These are phyloP conservation scores for Saccharomyces hybrid DNA, from an alignment of 1,139 yeast genomes.

Conservation along the genomic window DNA sequence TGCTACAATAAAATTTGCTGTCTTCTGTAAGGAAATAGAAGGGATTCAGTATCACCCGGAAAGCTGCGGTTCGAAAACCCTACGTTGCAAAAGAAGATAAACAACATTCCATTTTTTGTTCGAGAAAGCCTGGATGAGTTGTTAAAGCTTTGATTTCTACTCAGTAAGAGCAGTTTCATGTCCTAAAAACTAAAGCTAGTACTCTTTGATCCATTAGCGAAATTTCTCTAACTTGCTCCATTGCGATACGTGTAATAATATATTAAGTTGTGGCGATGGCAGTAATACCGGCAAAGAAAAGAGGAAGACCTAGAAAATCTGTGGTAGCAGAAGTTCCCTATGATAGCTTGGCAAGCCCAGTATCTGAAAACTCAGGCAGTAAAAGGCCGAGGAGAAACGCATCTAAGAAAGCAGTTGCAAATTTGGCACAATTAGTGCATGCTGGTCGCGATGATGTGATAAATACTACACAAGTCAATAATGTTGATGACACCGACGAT, in stretches of 20 bases:
- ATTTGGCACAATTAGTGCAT: slow-evolving; percentile 7
- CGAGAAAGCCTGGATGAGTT: not conserved
- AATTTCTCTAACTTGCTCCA: no score
- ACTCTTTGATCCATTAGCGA: not conserved
- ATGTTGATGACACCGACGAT: not conserved
- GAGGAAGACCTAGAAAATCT: slow-evolving; percentile 8
- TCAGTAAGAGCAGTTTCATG: not conserved
- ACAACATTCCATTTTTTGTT: not conserved
- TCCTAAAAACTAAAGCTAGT: not conserved
- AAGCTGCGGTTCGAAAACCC: slow-evolving; percentile 3
- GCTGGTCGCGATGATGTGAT: slow-evolving; percentile 5
- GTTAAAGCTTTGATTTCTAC: not conserved
- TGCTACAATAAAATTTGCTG: not conserved
- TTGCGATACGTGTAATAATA: not conserved
- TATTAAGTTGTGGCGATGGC: not conserved
- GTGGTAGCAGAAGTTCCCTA: not conserved
- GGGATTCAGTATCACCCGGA: not conserved
- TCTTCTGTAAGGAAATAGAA: not conserved
- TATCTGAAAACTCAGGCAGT: slow-evolving; percentile 11
- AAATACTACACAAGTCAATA: slow-evolving; percentile 1
- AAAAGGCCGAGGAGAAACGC: slow-evolving; percentile 3
- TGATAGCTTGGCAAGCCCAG: not conserved
- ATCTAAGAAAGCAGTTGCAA: slow-evolving; percentile 3
- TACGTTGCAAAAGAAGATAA: slow-evolving; percentile 2
- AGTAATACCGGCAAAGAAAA: slow-evolving; percentile 2